Conservation (phyloP, 2,329 filamentous ascomycete genomes). For the Colletotrichum kahawae region DNA sequence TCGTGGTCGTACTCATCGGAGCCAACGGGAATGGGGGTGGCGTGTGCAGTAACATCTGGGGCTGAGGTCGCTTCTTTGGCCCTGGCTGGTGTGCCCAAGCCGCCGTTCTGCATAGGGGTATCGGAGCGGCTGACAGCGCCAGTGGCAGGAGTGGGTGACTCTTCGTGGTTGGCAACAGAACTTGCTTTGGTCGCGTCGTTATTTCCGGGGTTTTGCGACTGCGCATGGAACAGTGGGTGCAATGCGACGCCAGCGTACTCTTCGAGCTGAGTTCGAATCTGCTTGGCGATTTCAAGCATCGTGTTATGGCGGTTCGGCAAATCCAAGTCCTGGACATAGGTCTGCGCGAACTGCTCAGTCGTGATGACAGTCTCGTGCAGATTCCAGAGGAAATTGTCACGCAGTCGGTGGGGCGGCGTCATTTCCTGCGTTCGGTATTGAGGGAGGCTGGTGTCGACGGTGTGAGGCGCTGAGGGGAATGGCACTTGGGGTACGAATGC, state of each 20-base stretch:
- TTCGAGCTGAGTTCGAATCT: slow-evolving; percentile 93
- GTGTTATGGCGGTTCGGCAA: slow-evolving; percentile 76
- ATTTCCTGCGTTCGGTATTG: slow-evolving; percentile 81
- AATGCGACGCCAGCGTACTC: slow-evolving; percentile 95
- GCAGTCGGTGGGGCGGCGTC: slow-evolving; percentile 84
- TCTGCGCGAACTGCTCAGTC: slow-evolving; percentile 93
- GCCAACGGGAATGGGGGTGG: slow-evolving; percentile 66
- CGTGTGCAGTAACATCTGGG: slow-evolving; percentile 71
- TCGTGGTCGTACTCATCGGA: slow-evolving; percentile 85
- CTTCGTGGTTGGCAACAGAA: slow-evolving; percentile 38
- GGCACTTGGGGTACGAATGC: slow-evolving; percentile 72
- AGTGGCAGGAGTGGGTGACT: slow-evolving; percentile 40
- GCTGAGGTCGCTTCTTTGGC: slow-evolving; percentile 44
- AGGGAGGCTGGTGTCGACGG: slow-evolving; percentile 73
- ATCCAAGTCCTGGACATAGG: slow-evolving; percentile 90
- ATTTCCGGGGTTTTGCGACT: slow-evolving; percentile 32
- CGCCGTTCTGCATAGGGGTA: slow-evolving; percentile 61
- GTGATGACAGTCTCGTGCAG: slow-evolving; percentile 93
- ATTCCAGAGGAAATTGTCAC: slow-evolving; percentile 98
- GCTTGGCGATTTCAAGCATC: slow-evolving; percentile 83
- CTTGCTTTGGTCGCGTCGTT: slow-evolving; percentile 34
- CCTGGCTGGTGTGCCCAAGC: slow-evolving; percentile 55
- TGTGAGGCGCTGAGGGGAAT: slow-evolving; percentile 58
- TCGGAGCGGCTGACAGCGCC: slow-evolving; percentile 53
- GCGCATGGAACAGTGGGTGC: slow-evolving; percentile 85